A percentile compares a stretch with the other conserved stretches of the same genome.
Conservation (phyloP, 345 rosid species). For the Arabis alpina region DNA sequence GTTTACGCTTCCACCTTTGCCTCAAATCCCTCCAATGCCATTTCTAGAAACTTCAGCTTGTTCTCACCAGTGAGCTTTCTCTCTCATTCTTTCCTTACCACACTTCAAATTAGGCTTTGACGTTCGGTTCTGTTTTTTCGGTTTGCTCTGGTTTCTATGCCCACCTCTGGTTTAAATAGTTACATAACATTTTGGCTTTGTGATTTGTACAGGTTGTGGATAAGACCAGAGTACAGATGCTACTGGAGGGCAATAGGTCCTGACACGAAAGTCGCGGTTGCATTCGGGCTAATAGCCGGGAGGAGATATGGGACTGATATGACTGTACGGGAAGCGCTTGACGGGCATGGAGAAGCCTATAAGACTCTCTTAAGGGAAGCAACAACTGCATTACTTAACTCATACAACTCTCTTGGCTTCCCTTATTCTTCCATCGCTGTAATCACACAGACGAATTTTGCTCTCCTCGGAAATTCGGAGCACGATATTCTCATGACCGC, state of each 20-base stretch:
- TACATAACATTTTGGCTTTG: constrained; percentile 23
- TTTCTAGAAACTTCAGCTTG: constrained; percentile 79
- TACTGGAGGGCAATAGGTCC: constrained; percentile 79
- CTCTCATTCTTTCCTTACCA: not conserved
- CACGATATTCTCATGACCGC: constrained; percentile 61
- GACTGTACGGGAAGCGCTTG: constrained; percentile 65
- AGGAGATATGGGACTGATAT: constrained; percentile 63
- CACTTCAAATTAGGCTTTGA: not conserved
- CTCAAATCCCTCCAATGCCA: constrained; percentile 59
- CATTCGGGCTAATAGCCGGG: constrained; percentile 65
- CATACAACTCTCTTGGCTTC: constrained; percentile 70
- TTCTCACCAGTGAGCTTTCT: constrained; percentile 66
- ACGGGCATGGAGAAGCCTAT: constrained; percentile 75
- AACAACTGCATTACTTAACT: constrained; percentile 82
- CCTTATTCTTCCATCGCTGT: constrained; percentile 57
- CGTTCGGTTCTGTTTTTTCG: not conserved
- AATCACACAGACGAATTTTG: constrained; percentile 56
- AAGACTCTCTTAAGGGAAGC: constrained; percentile 81
- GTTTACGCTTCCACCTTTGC: constrained; percentile 60
- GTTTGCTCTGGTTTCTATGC: not conserved
- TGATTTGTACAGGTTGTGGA: constrained; percentile 60
- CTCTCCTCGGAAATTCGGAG: constrained; percentile 59
- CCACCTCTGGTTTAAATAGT: constrained; percentile 4
- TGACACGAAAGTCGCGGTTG: constrained; percentile 62
- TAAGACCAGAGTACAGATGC: constrained; percentile 69